Conservation (phyloP, 768 basidiomycete species). For the Amanita thiersii region DNA sequence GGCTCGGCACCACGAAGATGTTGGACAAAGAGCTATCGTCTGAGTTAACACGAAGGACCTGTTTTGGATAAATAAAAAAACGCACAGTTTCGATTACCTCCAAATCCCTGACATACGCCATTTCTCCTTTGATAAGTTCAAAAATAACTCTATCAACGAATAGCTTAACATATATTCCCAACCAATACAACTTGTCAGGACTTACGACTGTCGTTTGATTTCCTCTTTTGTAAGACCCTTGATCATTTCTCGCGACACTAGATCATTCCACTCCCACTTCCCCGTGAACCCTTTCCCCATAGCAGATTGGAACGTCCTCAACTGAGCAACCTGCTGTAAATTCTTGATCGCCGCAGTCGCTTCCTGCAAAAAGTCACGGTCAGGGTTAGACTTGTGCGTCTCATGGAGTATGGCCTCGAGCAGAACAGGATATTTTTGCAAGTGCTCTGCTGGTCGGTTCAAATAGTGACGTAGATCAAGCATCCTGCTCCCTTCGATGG, state of each 20-base stretch:
- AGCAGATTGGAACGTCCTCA: conserved; percentile 85
- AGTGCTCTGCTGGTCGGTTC: conserved; percentile 70
- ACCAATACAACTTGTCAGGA: conserved; percentile 2
- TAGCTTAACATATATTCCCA: background rate
- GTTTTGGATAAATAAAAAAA: conserved; percentile 5
- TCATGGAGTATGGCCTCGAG: conserved; percentile 83
- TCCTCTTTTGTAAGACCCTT: conserved; percentile 63
- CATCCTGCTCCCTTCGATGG: conserved; percentile 27
- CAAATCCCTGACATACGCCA: conserved; percentile 90
- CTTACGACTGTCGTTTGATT: conserved; percentile 79
- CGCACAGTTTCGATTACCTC: conserved; percentile 75
- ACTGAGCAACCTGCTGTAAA: conserved; percentile 71
- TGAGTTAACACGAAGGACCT: conserved; percentile 2
- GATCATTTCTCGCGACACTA: conserved; percentile 63
- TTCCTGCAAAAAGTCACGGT: conserved; percentile 74
- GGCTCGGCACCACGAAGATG: conserved; percentile 68
- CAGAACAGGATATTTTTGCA: conserved; percentile 78
- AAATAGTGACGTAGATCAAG: conserved; percentile 74
- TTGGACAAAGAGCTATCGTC: conserved; percentile 66
- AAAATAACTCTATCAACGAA: conserved; percentile 70
- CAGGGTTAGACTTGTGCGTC: conserved; percentile 74
- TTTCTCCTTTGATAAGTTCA: conserved; percentile 92
- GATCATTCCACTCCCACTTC: conserved; percentile 88
- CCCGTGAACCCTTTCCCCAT: conserved; percentile 76
- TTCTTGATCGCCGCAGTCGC: conserved; percentile 81